Percentiles rank a stretch among this genome's conserved stretches.
phyloP scores from a whole-genome alignment of 208 protist species.

The Crithidia thermophila region DNA sequence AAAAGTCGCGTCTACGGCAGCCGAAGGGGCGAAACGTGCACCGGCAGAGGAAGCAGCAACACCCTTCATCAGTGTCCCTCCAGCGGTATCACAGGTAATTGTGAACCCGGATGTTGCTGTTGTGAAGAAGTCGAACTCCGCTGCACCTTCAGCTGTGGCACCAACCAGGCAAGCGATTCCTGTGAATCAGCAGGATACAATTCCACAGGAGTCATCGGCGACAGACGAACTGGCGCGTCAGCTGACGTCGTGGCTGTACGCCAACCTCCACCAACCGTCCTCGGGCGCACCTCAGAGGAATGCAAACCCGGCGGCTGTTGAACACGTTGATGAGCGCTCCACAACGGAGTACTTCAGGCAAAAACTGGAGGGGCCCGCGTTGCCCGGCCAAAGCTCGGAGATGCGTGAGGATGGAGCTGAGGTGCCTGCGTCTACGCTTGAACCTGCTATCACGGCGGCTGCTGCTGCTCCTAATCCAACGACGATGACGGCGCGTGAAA shows the following conservation, averaged over 20 bases:
- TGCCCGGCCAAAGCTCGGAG: background rate
- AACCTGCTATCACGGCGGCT: background rate
- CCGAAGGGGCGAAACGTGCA: no score
- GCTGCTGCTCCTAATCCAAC: background rate
- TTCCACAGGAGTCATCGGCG: no score
- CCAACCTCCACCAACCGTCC: background rate
- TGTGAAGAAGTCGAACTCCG: no score
- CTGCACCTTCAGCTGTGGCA: background rate
- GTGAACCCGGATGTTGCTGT: no score
- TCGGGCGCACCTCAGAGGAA: background rate
- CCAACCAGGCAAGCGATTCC: background rate
- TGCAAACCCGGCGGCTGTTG: no score
- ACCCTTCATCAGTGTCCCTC: no score
- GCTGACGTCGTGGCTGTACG: conserved; percentile 57
- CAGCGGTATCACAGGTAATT: no score
- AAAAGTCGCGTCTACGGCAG: no score
- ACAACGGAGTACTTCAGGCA: no score
- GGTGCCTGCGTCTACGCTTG: no score
- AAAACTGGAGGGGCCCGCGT: background rate
- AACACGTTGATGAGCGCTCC: background rate
- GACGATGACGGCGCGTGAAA: background rate
- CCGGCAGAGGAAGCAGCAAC: background rate
- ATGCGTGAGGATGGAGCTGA: no score
- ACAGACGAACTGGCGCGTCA: conserved; percentile 21
- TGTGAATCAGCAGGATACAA: no score